Base-by-base conservation (phyloP, 2,329 filamentous ascomycete genomes). In the Mollisia scopiformis region DNA sequence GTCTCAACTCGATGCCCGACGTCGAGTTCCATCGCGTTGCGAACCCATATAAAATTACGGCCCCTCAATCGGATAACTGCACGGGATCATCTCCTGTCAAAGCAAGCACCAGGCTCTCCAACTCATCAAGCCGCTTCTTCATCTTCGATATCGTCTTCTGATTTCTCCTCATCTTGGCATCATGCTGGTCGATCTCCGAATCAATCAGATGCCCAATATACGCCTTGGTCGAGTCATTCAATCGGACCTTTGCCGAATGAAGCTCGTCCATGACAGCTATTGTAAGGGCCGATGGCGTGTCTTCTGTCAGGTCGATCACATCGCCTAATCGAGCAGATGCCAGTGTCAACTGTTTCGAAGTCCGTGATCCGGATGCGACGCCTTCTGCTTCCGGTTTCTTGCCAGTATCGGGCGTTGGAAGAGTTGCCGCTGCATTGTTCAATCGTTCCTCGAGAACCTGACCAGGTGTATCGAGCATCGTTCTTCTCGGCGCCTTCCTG, bases 391-490 rank as follows among this genome's bases (percentile, higher is more conserved):
- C 33, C 5, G 43, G 5, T 47, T 28, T 10, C 28, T 41, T 41
- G 33, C 51, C 51, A 23, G 51, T 54, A 41, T 54, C 23, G 28
- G 51, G 51, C 28, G 51, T 54, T 41, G 33, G 51, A 11, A 54
- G 43, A 11, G 51, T 25, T 2, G 27, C 33, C 11, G 19, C 51
- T 7, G 51, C 51, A 27, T 19, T 28, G 13, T 41, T 30, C 33
- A 41, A 41, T 30, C 13, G 2, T 16, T 41, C 51, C 6, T 27
- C 6, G 10, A 23, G 28, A 28, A 27, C 23, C n/a, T 47, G 43
- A 28, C 43, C 23, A 5, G 43, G 43, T 16, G 43, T 47, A 27
- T 47, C 43, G 13, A n/a, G 28, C n/a, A 21, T 27, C 43, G 16
- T 27, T 13, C 43, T 47, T 23, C 28, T 47, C 14, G 25, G 23